phyloP scores from a whole-genome alignment of 352 stramenopile species.

The Pythium myriotylum region DNA sequence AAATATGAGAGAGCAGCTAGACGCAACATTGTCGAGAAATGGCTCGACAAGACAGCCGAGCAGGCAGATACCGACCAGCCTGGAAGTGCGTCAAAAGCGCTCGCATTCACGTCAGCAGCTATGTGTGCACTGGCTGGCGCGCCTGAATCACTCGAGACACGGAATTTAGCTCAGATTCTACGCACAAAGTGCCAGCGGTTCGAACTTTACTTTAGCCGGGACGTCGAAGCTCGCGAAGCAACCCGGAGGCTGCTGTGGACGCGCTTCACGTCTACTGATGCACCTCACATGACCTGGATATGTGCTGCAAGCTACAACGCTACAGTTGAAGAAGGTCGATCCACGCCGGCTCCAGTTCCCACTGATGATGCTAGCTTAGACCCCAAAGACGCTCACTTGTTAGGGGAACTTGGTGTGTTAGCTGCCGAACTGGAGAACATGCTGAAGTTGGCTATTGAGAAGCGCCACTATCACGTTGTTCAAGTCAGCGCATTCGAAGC shows the following conservation, averaged over 20 bases:
- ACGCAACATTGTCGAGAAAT: conserved; percentile 67
- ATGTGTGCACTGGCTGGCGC: background rate
- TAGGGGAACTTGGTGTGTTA: background rate
- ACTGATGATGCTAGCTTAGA: background rate
- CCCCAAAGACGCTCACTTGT: conserved; percentile 6
- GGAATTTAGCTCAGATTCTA: conserved; percentile 32
- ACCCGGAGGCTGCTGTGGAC: conserved; percentile 46
- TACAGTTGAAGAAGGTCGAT: conserved; percentile 15
- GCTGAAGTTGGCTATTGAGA: conserved; percentile 43
- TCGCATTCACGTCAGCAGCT: conserved; percentile 2
- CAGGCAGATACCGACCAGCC: conserved; percentile 12
- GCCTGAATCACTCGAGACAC: conserved; percentile 24
- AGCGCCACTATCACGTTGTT: conserved; percentile 39
- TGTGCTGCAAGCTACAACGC: conserved; percentile 27
- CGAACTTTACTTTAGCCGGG: conserved; percentile 36
- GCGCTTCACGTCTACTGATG: conserved; percentile 38
- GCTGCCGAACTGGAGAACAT: conserved; percentile 10
- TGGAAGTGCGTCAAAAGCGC: conserved; percentile 9
- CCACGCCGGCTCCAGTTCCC: background rate
- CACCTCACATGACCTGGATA: conserved; percentile 50
- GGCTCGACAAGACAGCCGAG: conserved; percentile 53
- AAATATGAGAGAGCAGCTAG: conserved; percentile 46
- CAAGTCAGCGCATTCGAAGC: conserved; percentile 57
- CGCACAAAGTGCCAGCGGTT: conserved; percentile 49
- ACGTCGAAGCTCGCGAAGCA: conserved; percentile 12